These are phyloP conservation scores for Tetrapisispora phaffii DNA, from an alignment of 805 yeast genomes.

Conservation along the genomic window DNA sequence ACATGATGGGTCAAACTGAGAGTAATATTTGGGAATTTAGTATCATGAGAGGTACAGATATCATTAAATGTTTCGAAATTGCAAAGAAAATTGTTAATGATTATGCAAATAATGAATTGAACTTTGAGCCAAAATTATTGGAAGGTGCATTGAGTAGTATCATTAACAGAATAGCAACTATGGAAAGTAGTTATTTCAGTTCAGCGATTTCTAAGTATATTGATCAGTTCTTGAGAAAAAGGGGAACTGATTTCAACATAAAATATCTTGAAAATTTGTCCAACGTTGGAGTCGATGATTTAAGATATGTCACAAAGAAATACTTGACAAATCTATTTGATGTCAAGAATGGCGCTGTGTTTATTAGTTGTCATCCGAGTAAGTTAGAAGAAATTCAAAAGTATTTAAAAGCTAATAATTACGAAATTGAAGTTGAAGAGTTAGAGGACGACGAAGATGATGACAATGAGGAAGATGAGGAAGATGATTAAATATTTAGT, in stretches of 20 bases:
- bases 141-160: constrained; percentile 70
- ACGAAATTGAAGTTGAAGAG: constrained; percentile 48
- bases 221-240: constrained; percentile 54
- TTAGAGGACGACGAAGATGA: constrained; percentile 33
- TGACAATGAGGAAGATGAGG: constrained; percentile 20
- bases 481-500: constrained; percentile 5
- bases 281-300: constrained; percentile 37
- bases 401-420: constrained; percentile 47
- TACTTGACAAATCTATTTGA: constrained; percentile 63
- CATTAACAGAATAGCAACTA: constrained; percentile 60
- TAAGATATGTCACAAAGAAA: constrained; percentile 35
- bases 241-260: constrained; percentile 59
- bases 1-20: constrained; percentile 48
- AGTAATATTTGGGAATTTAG: constrained; percentile 55
- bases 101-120: constrained; percentile 42
- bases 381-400: constrained; percentile 39
- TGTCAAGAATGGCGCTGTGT: constrained; percentile 44
- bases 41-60: constrained; percentile 79
- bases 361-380: constrained; percentile 65
- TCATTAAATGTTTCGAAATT: constrained; percentile 47
- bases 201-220: constrained; percentile 59
- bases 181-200: constrained; percentile 51
- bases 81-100: constrained; percentile 57
- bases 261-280: constrained; percentile 45
- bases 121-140: constrained; percentile 49